Conservation (phyloP, 352 stramenopile species). For the Achlya hypogyna region DNA sequence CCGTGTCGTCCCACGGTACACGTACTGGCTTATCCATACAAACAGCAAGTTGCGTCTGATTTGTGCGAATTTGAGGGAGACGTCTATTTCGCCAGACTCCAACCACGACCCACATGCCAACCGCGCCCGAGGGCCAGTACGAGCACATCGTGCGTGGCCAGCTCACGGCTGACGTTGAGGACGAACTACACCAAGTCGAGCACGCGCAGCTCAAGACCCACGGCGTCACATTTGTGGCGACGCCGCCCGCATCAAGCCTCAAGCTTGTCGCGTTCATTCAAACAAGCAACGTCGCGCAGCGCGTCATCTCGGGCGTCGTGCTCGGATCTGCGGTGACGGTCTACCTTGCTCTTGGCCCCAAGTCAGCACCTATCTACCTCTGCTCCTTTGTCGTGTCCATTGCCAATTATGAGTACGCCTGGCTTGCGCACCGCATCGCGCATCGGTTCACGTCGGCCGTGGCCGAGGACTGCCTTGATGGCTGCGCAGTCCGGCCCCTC, state of each 20-base stretch:
- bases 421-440: conserved; percentile 54
- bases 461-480: not conserved
- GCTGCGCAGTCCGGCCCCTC: not conserved
- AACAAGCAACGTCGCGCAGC: conserved; percentile 44
- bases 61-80: not conserved
- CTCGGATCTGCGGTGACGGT: conserved; percentile 51
- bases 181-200: not conserved
- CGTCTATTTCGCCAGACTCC: not conserved
- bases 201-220: not conserved
- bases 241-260: not conserved
- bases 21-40: not conserved
- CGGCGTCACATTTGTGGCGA: not conserved
- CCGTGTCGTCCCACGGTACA: not conserved
- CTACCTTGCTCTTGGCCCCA: conserved; percentile 33
- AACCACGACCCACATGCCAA: not conserved
- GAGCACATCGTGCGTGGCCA: not conserved
- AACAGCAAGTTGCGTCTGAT: not conserved
- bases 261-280: conserved; percentile 1
- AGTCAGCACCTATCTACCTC: conserved; percentile 10
- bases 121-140: not conserved
- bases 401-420: conserved; percentile 64
- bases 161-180: conserved; percentile 11
- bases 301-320: conserved; percentile 43
- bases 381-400: conserved; percentile 24
- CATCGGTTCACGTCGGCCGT: conserved; percentile 7